phyloP scores from a whole-genome alignment of 805 yeast species.

The Sugiyamaella smithiae region DNA sequence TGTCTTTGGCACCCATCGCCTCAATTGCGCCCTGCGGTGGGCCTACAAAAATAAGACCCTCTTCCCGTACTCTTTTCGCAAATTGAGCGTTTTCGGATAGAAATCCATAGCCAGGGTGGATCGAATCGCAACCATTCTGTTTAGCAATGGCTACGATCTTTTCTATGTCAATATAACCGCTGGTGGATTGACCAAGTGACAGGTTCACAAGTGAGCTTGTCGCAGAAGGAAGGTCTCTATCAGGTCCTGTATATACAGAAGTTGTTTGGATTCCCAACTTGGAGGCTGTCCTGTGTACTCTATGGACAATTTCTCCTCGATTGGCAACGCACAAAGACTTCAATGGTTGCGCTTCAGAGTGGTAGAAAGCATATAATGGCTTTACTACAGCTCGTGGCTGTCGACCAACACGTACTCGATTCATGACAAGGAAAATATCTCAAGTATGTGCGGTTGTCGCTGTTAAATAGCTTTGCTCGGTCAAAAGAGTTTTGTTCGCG shows the following conservation, averaged over 20 bases:
- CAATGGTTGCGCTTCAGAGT: constrained; percentile 9
- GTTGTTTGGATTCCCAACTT: constrained; percentile 33
- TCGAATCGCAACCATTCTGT: constrained; percentile 49
- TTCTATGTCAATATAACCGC: constrained; percentile 41
- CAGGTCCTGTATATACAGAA: constrained; percentile 33
- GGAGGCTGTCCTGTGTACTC: constrained; percentile 30
- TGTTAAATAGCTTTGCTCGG: too few relatives aligned
- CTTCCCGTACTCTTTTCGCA: constrained; percentile 33
- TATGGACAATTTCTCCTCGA: constrained; percentile 50
- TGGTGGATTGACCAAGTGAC: constrained; percentile 26
- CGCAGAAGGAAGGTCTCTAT: constrained; percentile 29
- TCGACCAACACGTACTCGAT: not conserved
- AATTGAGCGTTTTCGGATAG: constrained; percentile 44
- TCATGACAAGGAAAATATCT: too few relatives aligned
- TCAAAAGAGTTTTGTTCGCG: too few relatives aligned
- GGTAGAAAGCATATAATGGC: not conserved
- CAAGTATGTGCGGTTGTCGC: too few relatives aligned
- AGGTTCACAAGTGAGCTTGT: constrained; percentile 24
- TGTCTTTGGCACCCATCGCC: constrained; percentile 36
- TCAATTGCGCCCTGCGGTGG: constrained; percentile 35
- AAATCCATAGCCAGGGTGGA: constrained; percentile 76
- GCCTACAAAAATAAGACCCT: constrained; percentile 34
- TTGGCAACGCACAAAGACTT: constrained; percentile 47
- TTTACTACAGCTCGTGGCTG: not conserved
- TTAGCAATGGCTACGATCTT: constrained; percentile 50